Percentiles rank a stretch among this genome's conserved stretches.
phyloP scores from a whole-genome alignment of 1,284 basidiomycete genomes.

The Neolentinus lepideus region DNA sequence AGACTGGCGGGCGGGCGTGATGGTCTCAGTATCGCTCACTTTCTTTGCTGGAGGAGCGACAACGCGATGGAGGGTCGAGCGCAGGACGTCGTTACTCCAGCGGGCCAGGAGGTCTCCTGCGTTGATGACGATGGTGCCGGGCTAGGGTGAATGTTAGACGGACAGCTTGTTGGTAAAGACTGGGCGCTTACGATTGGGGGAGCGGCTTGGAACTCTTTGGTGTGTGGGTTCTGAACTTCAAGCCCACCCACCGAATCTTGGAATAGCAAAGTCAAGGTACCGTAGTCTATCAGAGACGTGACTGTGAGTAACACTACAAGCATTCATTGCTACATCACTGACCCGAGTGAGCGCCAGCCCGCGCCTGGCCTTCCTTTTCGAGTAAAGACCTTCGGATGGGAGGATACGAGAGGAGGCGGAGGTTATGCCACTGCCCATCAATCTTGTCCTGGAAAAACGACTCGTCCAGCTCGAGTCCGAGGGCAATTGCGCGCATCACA shows the following conservation, averaged over 20 bases:
- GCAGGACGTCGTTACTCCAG: constrained; percentile 78
- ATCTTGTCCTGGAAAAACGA: constrained; percentile 69
- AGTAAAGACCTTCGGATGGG: constrained; percentile 55
- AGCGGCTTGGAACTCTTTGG: constrained; percentile 63
- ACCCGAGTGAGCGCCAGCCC: constrained; percentile 77
- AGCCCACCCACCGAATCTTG: constrained; percentile 82
- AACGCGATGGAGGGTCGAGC: constrained; percentile 77
- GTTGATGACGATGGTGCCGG: constrained; percentile 78
- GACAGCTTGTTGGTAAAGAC: no score
- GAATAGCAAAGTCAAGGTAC: constrained; percentile 78
- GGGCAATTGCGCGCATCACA: constrained; percentile 77
- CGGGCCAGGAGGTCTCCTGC: constrained; percentile 78
- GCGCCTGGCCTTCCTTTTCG: constrained; percentile 58
- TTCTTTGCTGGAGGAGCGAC: constrained; percentile 59
- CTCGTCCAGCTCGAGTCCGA: constrained; percentile 69
- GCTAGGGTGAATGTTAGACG: constrained; percentile 29
- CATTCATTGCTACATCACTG: constrained; percentile 7
- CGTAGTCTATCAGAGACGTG: constrained; percentile 50
- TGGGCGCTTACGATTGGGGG: constrained; percentile 59
- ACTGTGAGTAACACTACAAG: neutral
- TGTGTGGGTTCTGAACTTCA: constrained; percentile 76
- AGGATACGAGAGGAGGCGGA: constrained; percentile 72
- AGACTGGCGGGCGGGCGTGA: constrained; percentile 67
- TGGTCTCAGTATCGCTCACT: constrained; percentile 38
- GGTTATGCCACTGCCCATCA: constrained; percentile 69